Percentiles rank a stretch among this genome's conserved stretches.
These are phyloP conservation scores for Colletotrichum eremochloae DNA, from an alignment of 2,329 filamentous ascomycete species.

Conservation along the genomic window DNA sequence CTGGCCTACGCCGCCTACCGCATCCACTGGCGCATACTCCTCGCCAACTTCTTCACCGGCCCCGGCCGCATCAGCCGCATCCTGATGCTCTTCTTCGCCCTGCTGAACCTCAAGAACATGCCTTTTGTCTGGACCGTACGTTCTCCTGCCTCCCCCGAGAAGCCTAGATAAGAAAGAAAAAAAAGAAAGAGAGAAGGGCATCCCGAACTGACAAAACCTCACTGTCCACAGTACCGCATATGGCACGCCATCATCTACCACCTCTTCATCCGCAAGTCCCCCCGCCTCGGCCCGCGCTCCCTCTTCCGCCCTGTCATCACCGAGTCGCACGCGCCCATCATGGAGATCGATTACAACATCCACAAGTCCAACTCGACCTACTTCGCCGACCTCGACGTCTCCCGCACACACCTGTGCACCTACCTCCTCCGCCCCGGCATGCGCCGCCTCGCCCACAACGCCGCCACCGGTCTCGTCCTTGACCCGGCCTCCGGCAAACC, in stretches of 20 bases:
- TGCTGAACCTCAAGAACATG: conserved; percentile 80
- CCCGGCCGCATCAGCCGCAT: conserved; percentile 68
- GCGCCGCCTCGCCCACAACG: conserved; percentile 63
- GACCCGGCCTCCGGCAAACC: conserved; percentile 63
- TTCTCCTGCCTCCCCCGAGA: conserved; percentile 26
- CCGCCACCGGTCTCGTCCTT: conserved; percentile 62
- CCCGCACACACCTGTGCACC: conserved; percentile 83
- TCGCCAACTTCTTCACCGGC: conserved; percentile 64
- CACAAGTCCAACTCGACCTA: conserved; percentile 90
- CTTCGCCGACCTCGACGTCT: conserved; percentile 87
- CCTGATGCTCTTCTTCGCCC: conserved; percentile 65
- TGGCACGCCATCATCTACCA: conserved; percentile 70
- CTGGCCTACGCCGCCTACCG: conserved; percentile 63
- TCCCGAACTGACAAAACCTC: background rate
- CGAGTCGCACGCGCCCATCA: conserved; percentile 73
- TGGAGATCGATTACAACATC: conserved; percentile 89
- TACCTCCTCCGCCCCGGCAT: conserved; percentile 74
- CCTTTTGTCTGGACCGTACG: conserved; percentile 83
- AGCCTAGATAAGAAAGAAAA: background rate
- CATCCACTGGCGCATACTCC: conserved; percentile 56
- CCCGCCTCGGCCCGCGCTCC: conserved; percentile 68
- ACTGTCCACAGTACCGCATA: conserved; percentile 64
- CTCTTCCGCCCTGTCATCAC: conserved; percentile 81
- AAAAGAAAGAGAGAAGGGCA: no score
- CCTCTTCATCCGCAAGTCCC: conserved; percentile 62